A percentile compares a stretch with the other conserved stretches of the same genome.
Evolutionary conservation across 2,329 filamentous ascomycete genomes (phyloP).

Genomic region (Aureobasidium sp.): DNA sequence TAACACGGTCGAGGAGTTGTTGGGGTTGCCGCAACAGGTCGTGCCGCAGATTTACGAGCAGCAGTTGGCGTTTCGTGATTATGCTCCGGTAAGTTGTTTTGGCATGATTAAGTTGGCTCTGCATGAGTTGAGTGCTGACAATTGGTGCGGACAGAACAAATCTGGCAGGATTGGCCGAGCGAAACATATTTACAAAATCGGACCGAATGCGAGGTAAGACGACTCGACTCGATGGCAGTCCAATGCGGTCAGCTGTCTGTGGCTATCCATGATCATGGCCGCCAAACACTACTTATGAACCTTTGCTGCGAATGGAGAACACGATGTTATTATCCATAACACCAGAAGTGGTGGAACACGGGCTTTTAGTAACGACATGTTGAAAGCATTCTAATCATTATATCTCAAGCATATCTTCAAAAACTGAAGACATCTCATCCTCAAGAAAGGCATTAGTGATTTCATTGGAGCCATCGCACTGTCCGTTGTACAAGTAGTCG

Average conservation of each 20-base stretch:
- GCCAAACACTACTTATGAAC: too few species aligned
- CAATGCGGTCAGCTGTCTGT: too few species aligned
- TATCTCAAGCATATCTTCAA: background rate
- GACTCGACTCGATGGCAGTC: background rate
- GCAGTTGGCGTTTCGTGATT: conserved; percentile 21
- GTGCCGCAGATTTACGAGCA: conserved; percentile 22
- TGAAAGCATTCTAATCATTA: background rate
- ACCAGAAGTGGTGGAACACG: background rate
- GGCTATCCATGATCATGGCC: background rate
- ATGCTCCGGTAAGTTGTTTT: conserved; percentile 13
- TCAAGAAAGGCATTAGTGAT: background rate
- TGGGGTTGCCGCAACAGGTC: conserved; percentile 20
- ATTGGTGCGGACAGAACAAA: background rate
- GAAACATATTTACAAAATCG: background rate
- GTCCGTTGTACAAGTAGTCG: background rate
- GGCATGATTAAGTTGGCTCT: background rate
- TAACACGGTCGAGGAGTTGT: conserved; percentile 21
- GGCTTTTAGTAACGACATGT: background rate
- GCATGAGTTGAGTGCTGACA: background rate
- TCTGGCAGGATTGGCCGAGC: background rate
- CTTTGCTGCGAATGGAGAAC: too few species aligned
- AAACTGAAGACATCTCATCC: background rate
- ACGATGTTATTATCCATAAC: background rate
- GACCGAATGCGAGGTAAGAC: background rate
- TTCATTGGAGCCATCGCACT: background rate